Evolutionary conservation across 208 protist species (phyloP), one percentile per base, ranked within the genome.

Genomic region (Leishmania braziliensis): DNA sequence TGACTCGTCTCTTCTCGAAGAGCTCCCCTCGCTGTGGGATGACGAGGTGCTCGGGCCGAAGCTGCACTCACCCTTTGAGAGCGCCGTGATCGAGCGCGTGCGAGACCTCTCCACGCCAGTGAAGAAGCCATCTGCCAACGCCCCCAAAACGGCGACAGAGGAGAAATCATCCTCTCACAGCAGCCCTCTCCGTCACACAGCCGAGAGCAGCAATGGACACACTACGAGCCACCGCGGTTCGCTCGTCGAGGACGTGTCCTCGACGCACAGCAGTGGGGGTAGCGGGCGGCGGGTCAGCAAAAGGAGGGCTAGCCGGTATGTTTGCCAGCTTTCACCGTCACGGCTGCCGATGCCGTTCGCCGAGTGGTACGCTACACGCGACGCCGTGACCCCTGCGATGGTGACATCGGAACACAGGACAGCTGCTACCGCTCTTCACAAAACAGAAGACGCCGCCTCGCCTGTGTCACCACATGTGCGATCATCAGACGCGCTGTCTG

Each of bases 51-150:
- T 87, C 14, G 84, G 79, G 12, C 56, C 12, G 0, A 18, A 77
- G 23, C 9, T 46, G 26, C 82, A 78, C 51, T 10, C 58, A 1
- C 76, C 82, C 14, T 85, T 85, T 33, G 77, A 85, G 14, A 29
- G 29, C 18, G 5, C 72, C 53, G 72, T n/a, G 20, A 58, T 58
- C 14, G 14, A 23, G 50, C 53, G 18, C 18, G 18, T 12, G 14
- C 72, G 6, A 33, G 26, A 20, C 18, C 72, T 5, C 72, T 43
- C 53, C 53, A 46, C 50, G n/a, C 5, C n/a, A 23, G 53, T 14
- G 48, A 50, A 74, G 70, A 50, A 14, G 48, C 9, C 12, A 0
- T 56, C 48, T 71, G 9, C 36, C 29, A n/a, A 50, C 65, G 65
- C 36, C 16, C 18, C 36, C 33, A 33, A 16, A 23, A n/a, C 33